Evolutionary conservation across 306 rosid species (phyloP).

Genomic region (Fragaria vesca): DNA sequence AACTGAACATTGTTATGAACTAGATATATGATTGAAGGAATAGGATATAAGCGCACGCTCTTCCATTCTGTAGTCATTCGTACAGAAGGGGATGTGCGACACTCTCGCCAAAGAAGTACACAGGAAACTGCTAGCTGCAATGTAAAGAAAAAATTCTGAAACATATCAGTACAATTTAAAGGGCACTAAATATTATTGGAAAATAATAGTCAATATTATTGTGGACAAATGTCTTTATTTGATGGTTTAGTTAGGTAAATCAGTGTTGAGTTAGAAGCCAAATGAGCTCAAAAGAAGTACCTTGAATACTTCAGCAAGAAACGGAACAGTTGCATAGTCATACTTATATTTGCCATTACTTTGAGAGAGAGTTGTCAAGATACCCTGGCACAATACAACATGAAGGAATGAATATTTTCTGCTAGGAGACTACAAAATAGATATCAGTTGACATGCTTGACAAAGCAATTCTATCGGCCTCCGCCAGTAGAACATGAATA

Average conservation of each 20-base stretch:
- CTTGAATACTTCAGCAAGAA: constrained; percentile 89
- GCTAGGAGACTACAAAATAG: background rate
- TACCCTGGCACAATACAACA: constrained; percentile 53
- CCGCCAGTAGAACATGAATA: background rate
- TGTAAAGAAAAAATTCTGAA: constrained; percentile 11
- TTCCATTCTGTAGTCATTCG: constrained; percentile 91
- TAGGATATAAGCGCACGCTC: constrained; percentile 62
- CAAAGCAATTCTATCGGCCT: background rate
- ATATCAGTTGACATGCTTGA: background rate
- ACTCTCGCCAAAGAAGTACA: constrained; percentile 74
- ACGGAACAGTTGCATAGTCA: constrained; percentile 95
- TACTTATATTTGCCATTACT: constrained; percentile 64
- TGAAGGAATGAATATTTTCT: background rate
- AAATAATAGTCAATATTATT: background rate
- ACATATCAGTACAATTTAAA: constrained; percentile 7
- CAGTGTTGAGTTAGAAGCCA: background rate
- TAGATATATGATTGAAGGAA: constrained; percentile 82
- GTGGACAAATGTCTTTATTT: background rate
- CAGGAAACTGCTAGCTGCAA: constrained; percentile 81
- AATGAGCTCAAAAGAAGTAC: constrained; percentile 30
- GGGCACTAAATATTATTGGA: background rate
- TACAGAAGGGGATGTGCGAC: constrained; percentile 49
- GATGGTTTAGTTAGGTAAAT: background rate
- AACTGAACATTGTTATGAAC: constrained; percentile 86
- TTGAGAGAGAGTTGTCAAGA: constrained; percentile 83